phyloP scores from a whole-genome alignment of 306 rosid species.

The Vigna radiata region DNA sequence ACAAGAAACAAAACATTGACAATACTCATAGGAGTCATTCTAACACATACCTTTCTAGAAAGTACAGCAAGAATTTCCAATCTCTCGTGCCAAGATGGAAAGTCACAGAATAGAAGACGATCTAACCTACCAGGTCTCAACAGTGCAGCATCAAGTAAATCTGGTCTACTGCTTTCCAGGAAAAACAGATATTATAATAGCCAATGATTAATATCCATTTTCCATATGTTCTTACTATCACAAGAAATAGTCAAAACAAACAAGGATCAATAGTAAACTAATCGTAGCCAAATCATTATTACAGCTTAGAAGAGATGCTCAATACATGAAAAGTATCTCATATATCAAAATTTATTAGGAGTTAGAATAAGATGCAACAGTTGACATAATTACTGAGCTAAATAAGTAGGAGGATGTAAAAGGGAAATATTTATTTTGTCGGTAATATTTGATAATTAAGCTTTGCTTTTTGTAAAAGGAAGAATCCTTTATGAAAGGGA shows the following conservation, averaged over 20 bases:
- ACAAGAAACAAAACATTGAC: slow-evolving; percentile 13
- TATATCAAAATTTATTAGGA: neutral
- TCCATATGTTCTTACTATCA: slow-evolving; percentile 16
- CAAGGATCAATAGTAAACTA: slow-evolving; percentile 27
- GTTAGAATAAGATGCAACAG: neutral
- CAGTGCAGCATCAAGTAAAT: slow-evolving; percentile 95
- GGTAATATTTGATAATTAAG: neutral
- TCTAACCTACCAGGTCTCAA: slow-evolving; percentile 96
- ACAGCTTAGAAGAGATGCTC: slow-evolving; percentile 1
- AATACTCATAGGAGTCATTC: slow-evolving; percentile 32
- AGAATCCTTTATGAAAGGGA: neutral
- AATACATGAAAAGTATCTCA: neutral
- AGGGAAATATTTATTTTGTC: neutral
- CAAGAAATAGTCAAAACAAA: slow-evolving; percentile 27
- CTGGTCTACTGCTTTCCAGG: slow-evolving; percentile 92
- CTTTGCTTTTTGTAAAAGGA: neutral
- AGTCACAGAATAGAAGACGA: slow-evolving; percentile 94
- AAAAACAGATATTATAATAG: slow-evolving; percentile 43
- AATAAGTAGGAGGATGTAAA: neutral
- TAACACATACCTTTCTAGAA: slow-evolving; percentile 75
- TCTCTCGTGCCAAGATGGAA: slow-evolving; percentile 80
- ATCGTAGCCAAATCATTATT: slow-evolving; percentile 23
- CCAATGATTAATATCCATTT: slow-evolving; percentile 19
- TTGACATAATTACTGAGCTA: neutral
- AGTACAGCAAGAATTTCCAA: slow-evolving; percentile 87